Conservation (phyloP, 192 early-diverging fungal species). For the Paraglomus occultum region DNA sequence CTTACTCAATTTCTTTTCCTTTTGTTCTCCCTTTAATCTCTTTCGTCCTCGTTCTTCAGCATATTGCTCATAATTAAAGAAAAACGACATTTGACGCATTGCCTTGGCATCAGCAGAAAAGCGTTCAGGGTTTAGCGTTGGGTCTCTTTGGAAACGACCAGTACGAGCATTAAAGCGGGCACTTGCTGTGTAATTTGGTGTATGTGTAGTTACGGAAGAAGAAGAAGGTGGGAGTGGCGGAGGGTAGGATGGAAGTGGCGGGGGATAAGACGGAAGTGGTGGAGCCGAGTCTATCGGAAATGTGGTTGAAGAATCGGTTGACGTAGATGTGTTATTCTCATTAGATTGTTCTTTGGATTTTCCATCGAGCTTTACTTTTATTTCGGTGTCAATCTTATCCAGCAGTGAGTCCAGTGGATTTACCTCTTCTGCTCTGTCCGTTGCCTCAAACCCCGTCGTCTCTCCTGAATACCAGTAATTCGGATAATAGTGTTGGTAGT, state of each 20-base stretch:
- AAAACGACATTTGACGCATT: slow-evolving; percentile 40
- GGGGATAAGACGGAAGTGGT: not conserved
- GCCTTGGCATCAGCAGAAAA: slow-evolving; percentile 38
- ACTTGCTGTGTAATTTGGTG: slow-evolving; percentile 29
- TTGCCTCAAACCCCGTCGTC: no score
- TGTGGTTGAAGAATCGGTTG: no score
- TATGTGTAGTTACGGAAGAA: not conserved
- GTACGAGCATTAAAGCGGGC: slow-evolving; percentile 45
- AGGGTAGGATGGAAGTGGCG: not conserved
- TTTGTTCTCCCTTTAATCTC: slow-evolving; percentile 11
- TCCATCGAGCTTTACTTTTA: slow-evolving; percentile 36
- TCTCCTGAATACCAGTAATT: no score
- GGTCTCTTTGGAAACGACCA: slow-evolving; percentile 36
- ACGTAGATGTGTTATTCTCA: no score
- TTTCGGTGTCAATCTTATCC: slow-evolving; percentile 42
- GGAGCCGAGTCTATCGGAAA: no score
- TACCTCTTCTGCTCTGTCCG: no score
- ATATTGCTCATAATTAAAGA: slow-evolving; percentile 44
- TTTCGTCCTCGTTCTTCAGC: slow-evolving; percentile 30
- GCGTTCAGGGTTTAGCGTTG: slow-evolving; percentile 36
- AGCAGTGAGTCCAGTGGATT: slow-evolving; percentile 39
- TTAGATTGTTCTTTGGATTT: not conserved
- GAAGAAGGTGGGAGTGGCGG: not conserved
- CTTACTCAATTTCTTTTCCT: slow-evolving; percentile 33
- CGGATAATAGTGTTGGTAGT: no score